Conservation (phyloP, 2,329 filamentous ascomycete genomes). For the Aspergillus sp. region DNA sequence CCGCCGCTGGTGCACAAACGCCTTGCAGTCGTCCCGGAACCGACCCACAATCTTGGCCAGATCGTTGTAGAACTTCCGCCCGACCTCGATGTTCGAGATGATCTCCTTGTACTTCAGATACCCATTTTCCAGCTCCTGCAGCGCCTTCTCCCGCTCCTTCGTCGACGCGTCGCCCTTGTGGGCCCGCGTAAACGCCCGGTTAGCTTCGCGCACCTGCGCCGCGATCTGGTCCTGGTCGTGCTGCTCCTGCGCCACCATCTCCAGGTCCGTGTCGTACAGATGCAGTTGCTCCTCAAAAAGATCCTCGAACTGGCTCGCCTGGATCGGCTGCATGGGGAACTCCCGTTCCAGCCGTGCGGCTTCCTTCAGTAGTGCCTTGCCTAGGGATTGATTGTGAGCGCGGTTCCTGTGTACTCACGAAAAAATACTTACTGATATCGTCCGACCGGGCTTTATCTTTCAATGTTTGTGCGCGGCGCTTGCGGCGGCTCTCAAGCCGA, state of each 20-base stretch:
- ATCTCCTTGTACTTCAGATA: slow-evolving; percentile 98
- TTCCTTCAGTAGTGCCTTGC: slow-evolving; percentile 77
- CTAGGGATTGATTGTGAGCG: slow-evolving; percentile 34
- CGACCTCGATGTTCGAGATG: slow-evolving; percentile 84
- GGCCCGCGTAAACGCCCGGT: slow-evolving; percentile 73
- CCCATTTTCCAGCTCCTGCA: slow-evolving; percentile 85
- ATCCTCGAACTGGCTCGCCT: slow-evolving; percentile 85
- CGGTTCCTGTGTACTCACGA: slow-evolving; percentile 2
- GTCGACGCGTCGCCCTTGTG: slow-evolving; percentile 65
- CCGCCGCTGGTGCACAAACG: slow-evolving; percentile 76
- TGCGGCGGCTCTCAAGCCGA: slow-evolving; percentile 75
- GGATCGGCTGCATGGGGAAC: slow-evolving; percentile 79
- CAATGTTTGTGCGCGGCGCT: slow-evolving; percentile 75
- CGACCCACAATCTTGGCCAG: slow-evolving; percentile 80
- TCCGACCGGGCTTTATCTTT: slow-evolving; percentile 79
- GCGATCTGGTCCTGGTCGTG: slow-evolving; percentile 74
- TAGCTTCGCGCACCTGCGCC: slow-evolving; percentile 69
- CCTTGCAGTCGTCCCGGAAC: slow-evolving; percentile 77
- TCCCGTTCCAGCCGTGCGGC: slow-evolving; percentile 80
- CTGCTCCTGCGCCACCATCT: slow-evolving; percentile 67
- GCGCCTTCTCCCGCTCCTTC: slow-evolving; percentile 75
- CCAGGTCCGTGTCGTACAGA: slow-evolving; percentile 76
- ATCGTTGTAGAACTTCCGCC: slow-evolving; percentile 96
- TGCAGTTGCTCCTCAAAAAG: slow-evolving; percentile 83
- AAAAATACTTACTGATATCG: slow-evolving; percentile 67